phyloP scores from a whole-genome alignment of 768 basidiomycete genomes.

The Lentinus brumalis region DNA sequence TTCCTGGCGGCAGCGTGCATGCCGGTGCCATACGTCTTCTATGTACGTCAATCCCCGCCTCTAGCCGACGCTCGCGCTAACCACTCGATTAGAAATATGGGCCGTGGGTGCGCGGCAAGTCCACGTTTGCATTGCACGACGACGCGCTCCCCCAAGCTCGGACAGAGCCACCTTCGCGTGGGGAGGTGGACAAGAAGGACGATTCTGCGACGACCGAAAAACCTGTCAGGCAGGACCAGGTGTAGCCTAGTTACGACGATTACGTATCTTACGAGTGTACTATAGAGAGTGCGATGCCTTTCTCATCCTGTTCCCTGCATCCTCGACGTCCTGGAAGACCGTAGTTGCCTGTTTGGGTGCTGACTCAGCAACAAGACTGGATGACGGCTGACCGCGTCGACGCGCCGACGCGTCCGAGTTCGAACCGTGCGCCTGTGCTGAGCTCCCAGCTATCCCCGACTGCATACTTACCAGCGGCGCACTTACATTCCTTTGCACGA shows the following conservation, averaged over 20 bases:
- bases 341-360: not conserved
- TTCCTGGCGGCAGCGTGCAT: conserved; percentile 50
- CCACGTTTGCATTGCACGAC: conserved; percentile 16
- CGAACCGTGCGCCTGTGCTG: not conserved
- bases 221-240: not conserved
- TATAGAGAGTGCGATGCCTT: not conserved
- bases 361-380: conserved; percentile 4
- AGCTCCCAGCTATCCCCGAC: not conserved
- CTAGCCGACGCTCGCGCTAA: not conserved
- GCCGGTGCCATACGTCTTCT: conserved; percentile 60
- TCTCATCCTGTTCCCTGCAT: no score
- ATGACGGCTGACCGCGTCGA: conserved; percentile 7
- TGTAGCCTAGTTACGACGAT: not conserved
- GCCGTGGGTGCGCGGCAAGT: conserved; percentile 20
- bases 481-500: conserved; percentile 4
- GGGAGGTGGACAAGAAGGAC: conserved; percentile 6
- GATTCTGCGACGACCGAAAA: not conserved
- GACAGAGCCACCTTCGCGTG: not conserved
- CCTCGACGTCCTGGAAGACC: no score
- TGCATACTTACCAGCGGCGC: not conserved
- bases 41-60: conserved; percentile 37
- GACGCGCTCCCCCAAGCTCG: not conserved
- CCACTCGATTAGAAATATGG: conserved; percentile 15
- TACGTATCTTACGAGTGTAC: not conserved
- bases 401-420: conserved; percentile 7